Evolutionary conservation across 2,329 filamentous ascomycete genomes (phyloP).

Genomic region (Fusarium nygamai): DNA sequence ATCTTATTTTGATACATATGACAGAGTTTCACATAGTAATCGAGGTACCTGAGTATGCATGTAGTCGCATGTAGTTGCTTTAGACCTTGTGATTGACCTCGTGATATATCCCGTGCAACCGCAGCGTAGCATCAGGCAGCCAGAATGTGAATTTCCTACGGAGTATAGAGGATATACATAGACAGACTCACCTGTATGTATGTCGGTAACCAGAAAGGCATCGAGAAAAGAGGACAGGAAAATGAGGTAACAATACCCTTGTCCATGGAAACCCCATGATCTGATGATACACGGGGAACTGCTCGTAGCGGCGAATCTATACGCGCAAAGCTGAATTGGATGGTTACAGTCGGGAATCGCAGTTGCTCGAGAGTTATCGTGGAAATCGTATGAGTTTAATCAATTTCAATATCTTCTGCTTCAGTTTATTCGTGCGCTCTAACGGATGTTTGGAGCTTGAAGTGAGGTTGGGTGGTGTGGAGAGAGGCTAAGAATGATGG

Average conservation of each 20-base stretch:
- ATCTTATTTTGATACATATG: background rate
- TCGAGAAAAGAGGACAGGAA: background rate
- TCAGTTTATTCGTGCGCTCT: constrained; percentile 12
- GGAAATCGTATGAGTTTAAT: constrained; percentile 1
- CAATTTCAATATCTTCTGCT: background rate
- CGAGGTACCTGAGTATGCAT: background rate
- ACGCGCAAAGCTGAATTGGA: background rate
- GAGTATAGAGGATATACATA: background rate
- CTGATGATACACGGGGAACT: background rate
- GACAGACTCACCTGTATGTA: background rate
- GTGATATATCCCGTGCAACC: constrained; percentile 6
- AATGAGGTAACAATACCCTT: background rate
- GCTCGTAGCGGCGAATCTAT: background rate
- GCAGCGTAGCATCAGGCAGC: background rate
- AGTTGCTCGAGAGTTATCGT: background rate
- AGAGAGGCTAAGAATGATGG: constrained; percentile 21
- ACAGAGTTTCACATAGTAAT: background rate
- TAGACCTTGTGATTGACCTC: constrained; percentile 8
- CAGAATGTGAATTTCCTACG: background rate
- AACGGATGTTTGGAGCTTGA: background rate
- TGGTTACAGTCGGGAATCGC: background rate
- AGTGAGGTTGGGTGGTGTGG: constrained; percentile 33
- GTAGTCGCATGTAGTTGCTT: constrained; percentile 4
- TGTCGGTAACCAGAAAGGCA: background rate
- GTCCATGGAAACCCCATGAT: constrained; percentile 16